Evolutionary conservation across 1,284 basidiomycete species (phyloP), one percentile per base, ranked within the genome.

Genomic region (Malassezia dermatis): DNA sequence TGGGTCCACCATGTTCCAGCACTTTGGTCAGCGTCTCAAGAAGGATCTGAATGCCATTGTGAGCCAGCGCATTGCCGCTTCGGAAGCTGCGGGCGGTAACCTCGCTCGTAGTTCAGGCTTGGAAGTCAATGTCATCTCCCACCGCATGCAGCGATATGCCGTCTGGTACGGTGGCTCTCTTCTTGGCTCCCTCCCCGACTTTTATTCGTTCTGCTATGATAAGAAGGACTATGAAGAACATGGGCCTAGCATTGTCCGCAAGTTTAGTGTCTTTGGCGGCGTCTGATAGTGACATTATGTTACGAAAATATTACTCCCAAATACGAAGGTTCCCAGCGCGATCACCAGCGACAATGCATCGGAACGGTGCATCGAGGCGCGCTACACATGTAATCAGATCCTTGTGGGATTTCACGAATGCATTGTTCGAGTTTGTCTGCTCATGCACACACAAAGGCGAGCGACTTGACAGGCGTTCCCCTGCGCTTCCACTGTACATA

Each of bases 161-260:
- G 94, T 98, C 19, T 99, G 93, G 93, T 98, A 89, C 70, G 94
- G 94, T 67, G 94, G 94, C 35, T 89, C 87, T 4, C 81, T 98
- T 42, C 53, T 69, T 41, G 64, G 60, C 45, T 51, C 55, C 15
- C 61, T 93, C 83, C 90, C 91, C 64, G 91, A 95, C 75, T 98
- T 98, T 77, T 93, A 94, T 78, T 85, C 84, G n/a, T 93, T 85
- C 55, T 94, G 90, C 78, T 90, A 95, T 79, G 90, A 88, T 60
- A 93, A 94, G 76, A 88, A 87, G 15, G 89, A 96, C 71, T 96
- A 96, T 75, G 89, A 96, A 73, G 93, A 98, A 77, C 84, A 93
- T 65, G 91, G 93, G 15, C 91, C 93, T 8, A 89, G 87, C 71
- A 91, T 96, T 66, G 90, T 89, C 11, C 56, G 67, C 23, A 69